Evolutionary conservation across 2,329 filamentous ascomycete genomes (phyloP), one percentile per base, ranked within the genome.

Genomic region (Hypoxylon sp.): DNA sequence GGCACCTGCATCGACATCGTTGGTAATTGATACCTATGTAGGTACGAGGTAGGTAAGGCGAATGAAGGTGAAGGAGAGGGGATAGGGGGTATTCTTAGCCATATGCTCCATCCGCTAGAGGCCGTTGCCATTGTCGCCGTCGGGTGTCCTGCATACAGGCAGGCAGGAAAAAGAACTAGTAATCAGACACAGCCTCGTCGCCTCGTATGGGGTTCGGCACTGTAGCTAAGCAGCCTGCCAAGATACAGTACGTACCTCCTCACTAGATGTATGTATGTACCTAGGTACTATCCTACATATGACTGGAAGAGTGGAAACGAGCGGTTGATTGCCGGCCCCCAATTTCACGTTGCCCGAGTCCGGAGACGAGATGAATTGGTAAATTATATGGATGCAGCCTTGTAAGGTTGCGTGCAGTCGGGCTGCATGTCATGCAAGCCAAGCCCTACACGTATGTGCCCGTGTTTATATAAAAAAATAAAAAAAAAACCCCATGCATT

Each of bases 351-450:
- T 44, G 63, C 43, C 62, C 59, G 65, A 66, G 60, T 59, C 59
- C 62, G 65, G 63, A 68, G 64, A 52, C 59, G 59, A 57, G 57
- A 66, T 55, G 57, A 58, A 43, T 51, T 63, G 50, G 46, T 20
- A 59, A 56, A 56, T 32, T 59, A 61, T 60, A 56, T 60, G 59
- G 65, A 68, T 68, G 63, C 65, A 68, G 65, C 65, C 65, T 68
- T 68, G 65, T 66, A 66, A 66, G 65, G 65, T 68, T 68, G 57
- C 59, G 63, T 68, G 65, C 63, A 68, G 53, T 50, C 39, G 48
- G 59, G 65, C 63, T 66, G 63, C 65, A 66, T 61, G 59, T 34
- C 59, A 66, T 68, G 57, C 65, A 47, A 51, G 59, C 65, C 65
- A 68, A 68, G 63, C 62, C 64, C 51, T 65, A 67, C 37, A 51